Conservation (phyloP, 371 early-diverging fungal genomes). For the Capillidium rhysosporum region DNA sequence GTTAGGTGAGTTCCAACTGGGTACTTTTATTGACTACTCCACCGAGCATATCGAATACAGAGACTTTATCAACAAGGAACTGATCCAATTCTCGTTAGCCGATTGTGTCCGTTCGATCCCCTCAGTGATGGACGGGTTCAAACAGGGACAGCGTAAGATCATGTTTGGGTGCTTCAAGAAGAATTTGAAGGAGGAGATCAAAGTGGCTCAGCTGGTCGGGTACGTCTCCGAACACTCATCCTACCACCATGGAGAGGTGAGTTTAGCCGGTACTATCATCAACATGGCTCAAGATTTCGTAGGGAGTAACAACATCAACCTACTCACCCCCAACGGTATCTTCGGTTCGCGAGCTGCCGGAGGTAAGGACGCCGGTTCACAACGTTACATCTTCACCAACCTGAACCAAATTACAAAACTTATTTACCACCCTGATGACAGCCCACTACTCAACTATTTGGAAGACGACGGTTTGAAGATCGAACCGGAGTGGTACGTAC, state of each 20-base stretch:
- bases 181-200: constrained; percentile 72
- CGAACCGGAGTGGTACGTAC: constrained; percentile 93
- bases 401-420: constrained; percentile 60
- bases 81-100: constrained; percentile 94
- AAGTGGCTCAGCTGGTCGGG: constrained; percentile 92
- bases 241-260: constrained; percentile 98
- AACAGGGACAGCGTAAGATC: constrained; percentile 98
- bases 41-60: constrained; percentile 55
- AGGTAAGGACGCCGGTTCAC: constrained; percentile 95
- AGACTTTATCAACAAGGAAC: constrained; percentile 97
- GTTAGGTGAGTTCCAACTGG: constrained; percentile 75
- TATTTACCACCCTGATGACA: constrained; percentile 80
- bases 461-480: constrained; percentile 90
- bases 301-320: constrained; percentile 94
- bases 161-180: constrained; percentile 87
- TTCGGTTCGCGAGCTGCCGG: constrained; percentile 96
- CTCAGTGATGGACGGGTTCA: constrained; percentile 94
- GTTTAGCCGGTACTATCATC: constrained; percentile 82
- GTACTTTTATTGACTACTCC: constrained; percentile 87
- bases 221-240: constrained; percentile 87
- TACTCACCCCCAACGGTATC: constrained; percentile 86
- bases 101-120: constrained; percentile 98
- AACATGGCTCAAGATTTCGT: constrained; percentile 97
- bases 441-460: constrained; percentile 68
- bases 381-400: constrained; percentile 95